A percentile compares a stretch with the other conserved stretches of the same genome.
These are phyloP conservation scores for Acephala macrosclerotiorum DNA, from an alignment of 2,329 filamentous ascomycete species.

Conservation along the genomic window DNA sequence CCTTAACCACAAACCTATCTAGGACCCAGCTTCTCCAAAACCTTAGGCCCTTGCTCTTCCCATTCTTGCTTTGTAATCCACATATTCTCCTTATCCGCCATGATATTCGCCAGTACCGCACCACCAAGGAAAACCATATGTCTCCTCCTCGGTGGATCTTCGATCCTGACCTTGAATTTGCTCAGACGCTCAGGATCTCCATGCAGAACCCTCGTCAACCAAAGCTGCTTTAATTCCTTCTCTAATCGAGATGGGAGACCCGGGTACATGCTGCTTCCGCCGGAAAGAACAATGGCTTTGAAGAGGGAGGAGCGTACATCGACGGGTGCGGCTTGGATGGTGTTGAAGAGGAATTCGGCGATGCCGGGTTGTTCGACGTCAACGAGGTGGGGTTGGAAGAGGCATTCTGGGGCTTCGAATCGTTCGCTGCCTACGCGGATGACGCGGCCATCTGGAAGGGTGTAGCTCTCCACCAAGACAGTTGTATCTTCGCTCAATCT, in stretches of 20 bases:
- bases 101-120: slow-evolving; percentile 96
- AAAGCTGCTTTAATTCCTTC: slow-evolving; percentile 98
- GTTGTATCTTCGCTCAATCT: slow-evolving; percentile 96
- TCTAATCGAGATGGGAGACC: slow-evolving; percentile 92
- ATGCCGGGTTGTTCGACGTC: slow-evolving; percentile 98
- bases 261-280: slow-evolving; percentile 98
- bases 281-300: slow-evolving; percentile 96
- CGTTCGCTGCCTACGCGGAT: slow-evolving; percentile 96
- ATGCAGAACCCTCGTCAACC: slow-evolving; percentile 89
- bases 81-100: slow-evolving; percentile 99
- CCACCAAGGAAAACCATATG: slow-evolving; percentile 99
- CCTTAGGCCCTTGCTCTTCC: slow-evolving; percentile 86
- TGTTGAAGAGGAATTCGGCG: slow-evolving; percentile 98
- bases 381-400: slow-evolving; percentile 98
- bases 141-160: slow-evolving; percentile 92
- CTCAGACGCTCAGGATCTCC: slow-evolving; percentile 92
- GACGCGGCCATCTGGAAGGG: slow-evolving; percentile 92
- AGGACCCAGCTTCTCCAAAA: slow-evolving; percentile 91
- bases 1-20: slow-evolving; percentile 57
- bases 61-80: slow-evolving; percentile 86
- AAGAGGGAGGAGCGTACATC: slow-evolving; percentile 93
- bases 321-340: slow-evolving; percentile 93
- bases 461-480: slow-evolving; percentile 96
- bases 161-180: slow-evolving; percentile 99
- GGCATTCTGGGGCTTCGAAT: slow-evolving; percentile 96